phyloP scores from a whole-genome alignment of 2,329 filamentous ascomycete genomes.

The Aspergillus amoenus region DNA sequence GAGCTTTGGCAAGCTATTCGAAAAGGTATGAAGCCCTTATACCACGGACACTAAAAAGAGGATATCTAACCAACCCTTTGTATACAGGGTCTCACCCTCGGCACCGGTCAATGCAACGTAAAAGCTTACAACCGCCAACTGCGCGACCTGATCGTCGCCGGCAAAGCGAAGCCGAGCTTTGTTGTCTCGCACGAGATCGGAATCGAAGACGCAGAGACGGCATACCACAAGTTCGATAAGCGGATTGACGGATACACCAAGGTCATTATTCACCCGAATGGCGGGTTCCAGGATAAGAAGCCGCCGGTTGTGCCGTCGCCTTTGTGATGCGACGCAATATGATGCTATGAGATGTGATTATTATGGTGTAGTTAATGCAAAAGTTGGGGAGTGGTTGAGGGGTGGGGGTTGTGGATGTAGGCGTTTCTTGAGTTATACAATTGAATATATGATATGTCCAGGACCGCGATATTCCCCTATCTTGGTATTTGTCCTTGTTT shows the following conservation, averaged over 20 bases:
- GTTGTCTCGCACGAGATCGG: conserved; percentile 65
- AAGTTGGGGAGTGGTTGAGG: no score
- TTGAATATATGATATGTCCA: no score
- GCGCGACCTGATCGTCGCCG: conserved; percentile 64
- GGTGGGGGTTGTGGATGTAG: no score
- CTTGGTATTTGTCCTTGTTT: no score
- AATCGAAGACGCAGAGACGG: conserved; percentile 60
- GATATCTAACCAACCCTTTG: background rate
- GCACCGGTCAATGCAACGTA: conserved; percentile 67
- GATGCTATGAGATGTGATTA: no score
- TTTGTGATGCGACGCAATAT: background rate
- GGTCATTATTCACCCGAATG: conserved; percentile 66
- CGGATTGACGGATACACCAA: conserved; percentile 67
- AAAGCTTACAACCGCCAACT: conserved; percentile 67
- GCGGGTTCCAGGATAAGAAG: conserved; percentile 27
- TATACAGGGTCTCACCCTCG: conserved; percentile 56
- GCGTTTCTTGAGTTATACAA: no score
- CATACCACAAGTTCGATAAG: conserved; percentile 67
- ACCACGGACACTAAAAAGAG: background rate
- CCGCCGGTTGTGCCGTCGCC: background rate
- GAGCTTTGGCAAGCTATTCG: conserved; percentile 67
- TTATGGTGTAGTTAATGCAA: no score
- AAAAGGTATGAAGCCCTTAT: conserved; percentile 51
- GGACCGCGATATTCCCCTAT: no score
- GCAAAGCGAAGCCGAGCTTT: conserved; percentile 65